Conservation (phyloP, 139 green algal genomes). For the Diplosphaera chodatii region DNA sequence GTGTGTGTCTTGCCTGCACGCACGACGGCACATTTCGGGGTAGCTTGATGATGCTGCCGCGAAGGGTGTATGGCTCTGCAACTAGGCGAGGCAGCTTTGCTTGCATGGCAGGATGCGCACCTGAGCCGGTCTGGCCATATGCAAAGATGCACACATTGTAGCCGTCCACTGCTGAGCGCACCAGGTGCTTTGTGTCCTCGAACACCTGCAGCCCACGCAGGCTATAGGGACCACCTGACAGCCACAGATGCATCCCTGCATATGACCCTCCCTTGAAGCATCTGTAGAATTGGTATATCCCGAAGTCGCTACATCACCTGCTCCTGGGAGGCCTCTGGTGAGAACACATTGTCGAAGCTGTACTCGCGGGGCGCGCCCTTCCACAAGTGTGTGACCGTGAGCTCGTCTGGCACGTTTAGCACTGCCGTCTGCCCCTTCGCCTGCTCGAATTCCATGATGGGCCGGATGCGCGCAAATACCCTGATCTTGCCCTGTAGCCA, state of each 20-base stretch:
- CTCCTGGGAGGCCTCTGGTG: conserved; percentile 57
- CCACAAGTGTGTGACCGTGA: conserved; percentile 85
- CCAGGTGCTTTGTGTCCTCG: conserved; percentile 92
- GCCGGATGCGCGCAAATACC: conserved; percentile 84
- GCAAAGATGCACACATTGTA: conserved; percentile 71
- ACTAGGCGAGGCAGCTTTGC: no score
- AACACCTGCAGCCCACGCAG: conserved; percentile 64
- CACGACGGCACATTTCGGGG: background rate
- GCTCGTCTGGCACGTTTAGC: conserved; percentile 72
- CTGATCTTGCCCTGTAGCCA: conserved; percentile 80
- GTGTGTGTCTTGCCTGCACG: conserved; percentile 32
- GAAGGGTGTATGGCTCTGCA: no score
- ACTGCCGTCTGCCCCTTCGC: conserved; percentile 48
- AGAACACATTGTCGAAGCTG: conserved; percentile 86
- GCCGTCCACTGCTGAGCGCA: conserved; percentile 88
- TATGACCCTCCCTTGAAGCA: no score
- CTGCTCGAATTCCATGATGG: conserved; percentile 80
- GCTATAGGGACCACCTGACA: no score
- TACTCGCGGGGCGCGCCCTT: conserved; percentile 90
- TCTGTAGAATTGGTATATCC: no score
- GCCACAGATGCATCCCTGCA: no score
- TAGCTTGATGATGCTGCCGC: no score
- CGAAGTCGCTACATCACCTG: conserved; percentile 17
- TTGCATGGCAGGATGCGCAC: conserved; percentile 71
- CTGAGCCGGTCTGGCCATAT: conserved; percentile 73